Evolutionary conservation across 1,139 yeast species (phyloP), one percentile per base, ranked within the genome.

Genomic region (Kurtzmaniella quercitrusa): DNA sequence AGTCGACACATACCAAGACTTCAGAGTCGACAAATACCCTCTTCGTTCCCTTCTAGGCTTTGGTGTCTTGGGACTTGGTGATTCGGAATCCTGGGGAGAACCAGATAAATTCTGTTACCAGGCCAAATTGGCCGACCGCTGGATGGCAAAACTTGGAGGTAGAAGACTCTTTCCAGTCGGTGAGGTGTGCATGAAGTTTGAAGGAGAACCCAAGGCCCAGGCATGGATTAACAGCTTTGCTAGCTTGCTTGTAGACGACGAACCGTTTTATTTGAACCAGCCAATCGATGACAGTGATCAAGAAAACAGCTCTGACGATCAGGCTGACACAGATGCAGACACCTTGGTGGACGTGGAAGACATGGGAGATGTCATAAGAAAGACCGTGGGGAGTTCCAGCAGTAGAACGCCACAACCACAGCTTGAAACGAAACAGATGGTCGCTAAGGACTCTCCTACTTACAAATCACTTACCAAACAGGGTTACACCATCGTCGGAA

Each of bases 401-500:
- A 19, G 25, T 12, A 18, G n/a, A 9, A 12, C n/a, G 2, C 37
- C 21, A 16, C n/a, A 17, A 16, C 31, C 31, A 21, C 25, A 55
- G 23, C 49, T 55, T 19, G 79, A 74, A 43, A 65, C 73, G 21
- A 90, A 90, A 60, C 81, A 88, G 60, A 90, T 90, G 98, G 96
- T 90, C 42, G 89, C 95, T 3, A 77, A 84, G 51, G 82, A 85
- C 51, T 87, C 96, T 1, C 97, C 97, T 11, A 91, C 98, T 1
- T 90, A 68, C 62, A 88, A 86, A 50, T 82, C 95, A 15, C 71
- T 90, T 42, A 90, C 96, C 1, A 90, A 90, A 56, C 98, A 90
- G 65, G 97, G 97, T 0, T 90, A 90, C 55, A 85, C 95, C 0
- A 81, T 90, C 49, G 95, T 90, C 33, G 98, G 98, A 12, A 83